Evolutionary conservation across 2,329 filamentous ascomycete species (phyloP).

Genomic region (Trichoderma harzianum): DNA sequence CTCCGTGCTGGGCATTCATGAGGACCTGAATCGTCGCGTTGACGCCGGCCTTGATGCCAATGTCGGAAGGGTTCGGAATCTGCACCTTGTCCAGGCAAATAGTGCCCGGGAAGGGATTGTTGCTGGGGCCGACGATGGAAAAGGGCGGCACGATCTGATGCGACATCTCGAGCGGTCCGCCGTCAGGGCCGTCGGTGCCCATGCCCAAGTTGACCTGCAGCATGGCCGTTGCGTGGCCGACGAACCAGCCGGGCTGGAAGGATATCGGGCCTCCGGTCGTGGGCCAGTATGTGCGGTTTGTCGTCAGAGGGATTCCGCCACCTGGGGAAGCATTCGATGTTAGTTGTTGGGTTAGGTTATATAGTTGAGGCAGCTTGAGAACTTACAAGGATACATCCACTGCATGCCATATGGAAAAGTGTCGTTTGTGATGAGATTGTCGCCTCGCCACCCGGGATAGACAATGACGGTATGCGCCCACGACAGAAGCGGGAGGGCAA

Average conservation of each 20-base stretch:
- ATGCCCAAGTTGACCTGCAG: slow-evolving; percentile 91
- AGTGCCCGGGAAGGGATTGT: slow-evolving; percentile 77
- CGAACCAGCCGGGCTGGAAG: slow-evolving; percentile 94
- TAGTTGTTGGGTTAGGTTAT: not conserved
- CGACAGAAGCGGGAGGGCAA: not conserved
- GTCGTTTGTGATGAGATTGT: slow-evolving; percentile 77
- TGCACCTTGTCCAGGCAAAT: slow-evolving; percentile 89
- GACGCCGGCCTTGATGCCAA: slow-evolving; percentile 71
- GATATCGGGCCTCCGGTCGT: slow-evolving; percentile 77
- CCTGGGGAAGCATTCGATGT: slow-evolving; percentile 47
- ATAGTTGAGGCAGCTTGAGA: slow-evolving; percentile 38
- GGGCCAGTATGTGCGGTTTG: slow-evolving; percentile 91
- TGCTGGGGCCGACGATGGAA: slow-evolving; percentile 76
- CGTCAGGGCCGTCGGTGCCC: slow-evolving; percentile 61
- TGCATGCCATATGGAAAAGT: slow-evolving; percentile 87
- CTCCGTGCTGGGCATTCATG: slow-evolving; percentile 78
- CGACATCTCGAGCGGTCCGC: slow-evolving; percentile 80
- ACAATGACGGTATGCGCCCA: slow-evolving; percentile 73
- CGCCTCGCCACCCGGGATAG: slow-evolving; percentile 83
- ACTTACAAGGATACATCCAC: slow-evolving; percentile 91
- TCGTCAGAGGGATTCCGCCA: slow-evolving; percentile 73
- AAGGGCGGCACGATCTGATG: slow-evolving; percentile 76
- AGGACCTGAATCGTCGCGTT: slow-evolving; percentile 88
- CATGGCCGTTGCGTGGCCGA: slow-evolving; percentile 76
- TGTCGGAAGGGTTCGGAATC: slow-evolving; percentile 59